Evolutionary conservation across 768 basidiomycete genomes (phyloP).

Genomic region (Suillus discolor): DNA sequence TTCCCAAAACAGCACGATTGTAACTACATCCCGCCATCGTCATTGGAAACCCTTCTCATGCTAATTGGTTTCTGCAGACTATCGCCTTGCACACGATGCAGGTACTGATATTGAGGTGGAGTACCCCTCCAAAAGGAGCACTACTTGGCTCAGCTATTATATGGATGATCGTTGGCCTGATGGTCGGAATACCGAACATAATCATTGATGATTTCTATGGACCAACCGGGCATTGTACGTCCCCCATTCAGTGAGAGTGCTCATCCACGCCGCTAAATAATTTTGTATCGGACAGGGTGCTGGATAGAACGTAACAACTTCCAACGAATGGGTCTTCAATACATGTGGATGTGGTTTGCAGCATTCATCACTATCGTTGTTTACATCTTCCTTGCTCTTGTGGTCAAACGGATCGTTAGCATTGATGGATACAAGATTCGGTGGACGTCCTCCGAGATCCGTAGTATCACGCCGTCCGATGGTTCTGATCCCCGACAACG

Average conservation of each 20-base stretch:
- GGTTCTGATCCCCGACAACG: constrained; percentile 6
- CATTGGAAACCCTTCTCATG: neutral
- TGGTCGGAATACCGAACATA: constrained; percentile 41
- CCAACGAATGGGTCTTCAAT: constrained; percentile 49
- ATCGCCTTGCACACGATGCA: constrained; percentile 45
- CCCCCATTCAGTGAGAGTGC: neutral
- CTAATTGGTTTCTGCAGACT: constrained; percentile 19
- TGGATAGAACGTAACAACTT: constrained; percentile 44
- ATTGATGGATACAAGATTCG: constrained; percentile 34
- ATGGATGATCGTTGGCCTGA: constrained; percentile 43
- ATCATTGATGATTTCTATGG: constrained; percentile 42
- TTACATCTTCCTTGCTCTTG: constrained; percentile 47
- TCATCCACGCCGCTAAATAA: neutral
- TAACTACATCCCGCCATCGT: constrained; percentile 3
- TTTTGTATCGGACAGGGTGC: constrained; percentile 43
- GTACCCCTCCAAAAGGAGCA: constrained; percentile 32
- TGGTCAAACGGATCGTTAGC: constrained; percentile 40
- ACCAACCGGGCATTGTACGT: constrained; percentile 42
- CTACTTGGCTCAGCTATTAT: constrained; percentile 36
- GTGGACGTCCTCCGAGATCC: constrained; percentile 11
- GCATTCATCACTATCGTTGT: constrained; percentile 44
- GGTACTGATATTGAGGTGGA: constrained; percentile 38
- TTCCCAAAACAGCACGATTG: constrained; percentile 19
- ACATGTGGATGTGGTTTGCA: constrained; percentile 55
- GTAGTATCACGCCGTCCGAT: constrained; percentile 6